phyloP scores from a whole-genome alignment of 2,329 filamentous ascomycete genomes.

The Thermothelomyces thermophilus region DNA sequence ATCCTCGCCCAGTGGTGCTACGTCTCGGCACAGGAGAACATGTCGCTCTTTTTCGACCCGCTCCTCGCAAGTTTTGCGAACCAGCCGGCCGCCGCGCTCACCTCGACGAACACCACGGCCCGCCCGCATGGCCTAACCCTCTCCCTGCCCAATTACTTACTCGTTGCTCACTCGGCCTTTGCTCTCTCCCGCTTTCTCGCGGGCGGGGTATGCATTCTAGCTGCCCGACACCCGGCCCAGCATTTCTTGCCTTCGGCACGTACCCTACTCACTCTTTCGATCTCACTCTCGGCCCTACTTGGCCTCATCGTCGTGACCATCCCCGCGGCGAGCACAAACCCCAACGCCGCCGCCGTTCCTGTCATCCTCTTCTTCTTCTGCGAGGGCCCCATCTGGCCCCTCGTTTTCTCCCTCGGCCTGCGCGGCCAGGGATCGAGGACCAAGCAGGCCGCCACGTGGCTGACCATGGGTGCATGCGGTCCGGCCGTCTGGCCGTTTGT shows the following conservation, averaged over 20 bases:
- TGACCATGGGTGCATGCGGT: conserved; percentile 69
- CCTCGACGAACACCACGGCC: not conserved
- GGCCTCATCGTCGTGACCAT: conserved; percentile 43
- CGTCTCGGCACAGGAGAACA: conserved; percentile 64
- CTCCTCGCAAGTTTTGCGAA: conserved; percentile 36
- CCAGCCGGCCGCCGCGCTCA: not conserved
- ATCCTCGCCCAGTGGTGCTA: conserved; percentile 74
- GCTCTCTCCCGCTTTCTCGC: conserved; percentile 66
- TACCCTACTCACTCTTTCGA: conserved; percentile 60
- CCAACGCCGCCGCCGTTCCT: conserved; percentile 51
- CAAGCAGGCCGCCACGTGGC: conserved; percentile 69
- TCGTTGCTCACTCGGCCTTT: conserved; percentile 67
- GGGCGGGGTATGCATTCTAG: conserved; percentile 55
- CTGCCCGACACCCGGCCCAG: conserved; percentile 28
- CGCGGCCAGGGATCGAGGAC: conserved; percentile 73
- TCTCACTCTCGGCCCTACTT: conserved; percentile 53
- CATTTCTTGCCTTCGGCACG: no score
- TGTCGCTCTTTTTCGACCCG: conserved; percentile 54
- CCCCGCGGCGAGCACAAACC: conserved; percentile 30
- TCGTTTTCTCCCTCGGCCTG: conserved; percentile 73
- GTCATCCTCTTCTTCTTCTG: conserved; percentile 69
- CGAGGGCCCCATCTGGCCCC: conserved; percentile 75
- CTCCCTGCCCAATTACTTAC: conserved; percentile 58
- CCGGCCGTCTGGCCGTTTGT: conserved; percentile 70
- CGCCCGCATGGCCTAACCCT: conserved; percentile 42